Evolutionary conservation across 2,329 filamentous ascomycete species (phyloP).

Genomic region (Epichloe aotearoae): DNA sequence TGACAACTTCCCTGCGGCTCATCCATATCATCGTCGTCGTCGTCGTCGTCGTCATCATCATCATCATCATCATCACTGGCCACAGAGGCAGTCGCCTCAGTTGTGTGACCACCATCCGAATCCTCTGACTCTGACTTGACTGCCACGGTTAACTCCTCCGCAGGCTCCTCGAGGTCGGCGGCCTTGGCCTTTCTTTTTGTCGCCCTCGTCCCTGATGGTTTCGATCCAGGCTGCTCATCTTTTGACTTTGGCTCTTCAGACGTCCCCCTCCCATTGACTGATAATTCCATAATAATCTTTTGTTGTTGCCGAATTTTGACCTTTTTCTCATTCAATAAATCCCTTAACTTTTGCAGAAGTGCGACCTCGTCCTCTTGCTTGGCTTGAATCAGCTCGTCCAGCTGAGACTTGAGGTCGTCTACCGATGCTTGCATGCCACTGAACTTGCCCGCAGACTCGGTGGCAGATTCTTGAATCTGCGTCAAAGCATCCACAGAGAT

Average conservation of each 20-base stretch:
- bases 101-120: conserved; percentile 26
- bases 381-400: conserved; percentile 51
- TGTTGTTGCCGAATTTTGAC: conserved; percentile 65
- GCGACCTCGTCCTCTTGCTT: conserved; percentile 55
- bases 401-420: conserved; percentile 43
- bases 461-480: conserved; percentile 30
- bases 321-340: conserved; percentile 67
- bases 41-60: conserved; percentile 18
- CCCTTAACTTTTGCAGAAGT: conserved; percentile 55
- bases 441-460: conserved; percentile 26
- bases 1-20: not conserved
- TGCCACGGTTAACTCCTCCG: conserved; percentile 31
- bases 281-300: conserved; percentile 38
- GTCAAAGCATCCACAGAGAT: conserved; percentile 37
- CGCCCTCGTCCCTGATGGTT: conserved; percentile 24
- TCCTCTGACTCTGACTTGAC: conserved; percentile 23
- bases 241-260: conserved; percentile 14
- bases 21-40: not conserved
- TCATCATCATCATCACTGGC: conserved; percentile 29
- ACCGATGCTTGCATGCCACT: conserved; percentile 41
- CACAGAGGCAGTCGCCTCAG: conserved; percentile 27
- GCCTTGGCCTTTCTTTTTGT: conserved; percentile 36
- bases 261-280: conserved; percentile 14
- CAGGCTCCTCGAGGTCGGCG: conserved; percentile 30
- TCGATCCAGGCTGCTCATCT: conserved; percentile 13